These are phyloP conservation scores for Suillus americanus DNA, from an alignment of 768 basidiomycete species.

Conservation along the genomic window DNA sequence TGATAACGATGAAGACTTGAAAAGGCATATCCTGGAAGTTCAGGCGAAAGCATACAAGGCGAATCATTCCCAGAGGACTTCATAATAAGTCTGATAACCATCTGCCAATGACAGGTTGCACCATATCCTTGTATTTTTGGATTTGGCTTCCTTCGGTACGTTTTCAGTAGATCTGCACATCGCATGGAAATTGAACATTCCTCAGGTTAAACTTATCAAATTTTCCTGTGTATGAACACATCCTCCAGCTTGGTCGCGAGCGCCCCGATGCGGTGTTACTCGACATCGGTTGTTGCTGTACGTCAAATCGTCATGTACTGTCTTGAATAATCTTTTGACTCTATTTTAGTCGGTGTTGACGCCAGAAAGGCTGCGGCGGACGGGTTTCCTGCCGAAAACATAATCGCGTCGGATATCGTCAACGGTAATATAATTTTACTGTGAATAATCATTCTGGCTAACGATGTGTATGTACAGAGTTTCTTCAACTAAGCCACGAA, in stretches of 20 bases:
- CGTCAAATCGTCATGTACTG: conserved; percentile 11
- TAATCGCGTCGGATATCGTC: conserved; percentile 39
- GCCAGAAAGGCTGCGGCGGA: conserved; percentile 40
- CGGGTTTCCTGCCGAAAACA: conserved; percentile 40
- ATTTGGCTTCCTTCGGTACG: conserved; percentile 22
- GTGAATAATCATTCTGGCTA: not conserved
- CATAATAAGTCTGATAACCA: not conserved
- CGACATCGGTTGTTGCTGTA: conserved; percentile 48
- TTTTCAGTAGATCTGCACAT: not conserved
- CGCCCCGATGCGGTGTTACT: conserved; percentile 38
- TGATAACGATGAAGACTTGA: conserved; percentile 24
- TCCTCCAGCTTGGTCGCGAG: conserved; percentile 21
- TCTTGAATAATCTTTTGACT: not conserved
- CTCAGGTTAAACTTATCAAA: not conserved
- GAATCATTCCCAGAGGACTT: not conserved
- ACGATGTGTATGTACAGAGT: conserved; percentile 37
- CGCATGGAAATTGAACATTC: not conserved
- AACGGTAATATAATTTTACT: conserved; percentile 23
- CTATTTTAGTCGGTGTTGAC: conserved; percentile 28
- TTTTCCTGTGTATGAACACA: not conserved
- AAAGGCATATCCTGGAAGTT: conserved; percentile 24
- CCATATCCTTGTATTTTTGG: conserved; percentile 27
- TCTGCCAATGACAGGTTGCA: not conserved
- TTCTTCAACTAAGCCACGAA: conserved; percentile 58
- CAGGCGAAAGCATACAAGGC: conserved; percentile 29